Evolutionary conservation across 306 rosid species (phyloP).

Genomic region (Citrullus colocynthis): DNA sequence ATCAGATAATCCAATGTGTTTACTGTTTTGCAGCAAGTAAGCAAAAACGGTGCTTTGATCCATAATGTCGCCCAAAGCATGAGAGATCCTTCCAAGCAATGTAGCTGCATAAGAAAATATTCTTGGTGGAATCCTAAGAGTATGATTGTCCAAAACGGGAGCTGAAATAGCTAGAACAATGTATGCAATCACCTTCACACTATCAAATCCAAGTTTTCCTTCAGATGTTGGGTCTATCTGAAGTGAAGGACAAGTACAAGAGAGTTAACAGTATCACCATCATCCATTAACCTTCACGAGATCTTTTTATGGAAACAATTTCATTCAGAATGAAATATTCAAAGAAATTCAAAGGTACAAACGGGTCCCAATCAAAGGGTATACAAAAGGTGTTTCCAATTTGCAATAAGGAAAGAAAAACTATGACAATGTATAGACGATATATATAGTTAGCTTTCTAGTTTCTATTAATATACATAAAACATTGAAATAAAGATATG

Average conservation of each 20-base stretch:
- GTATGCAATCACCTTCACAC: slow-evolving; percentile 43
- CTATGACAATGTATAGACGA: too few relatives aligned
- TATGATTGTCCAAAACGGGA: slow-evolving; percentile 27
- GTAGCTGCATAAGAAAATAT: slow-evolving; percentile 76
- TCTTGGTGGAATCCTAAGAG: slow-evolving; percentile 38
- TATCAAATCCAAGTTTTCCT: slow-evolving; percentile 45
- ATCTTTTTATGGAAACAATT: too few relatives aligned
- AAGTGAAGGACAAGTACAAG: slow-evolving; percentile 6
- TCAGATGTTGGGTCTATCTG: slow-evolving; percentile 62
- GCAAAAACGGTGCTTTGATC: slow-evolving; percentile 49
- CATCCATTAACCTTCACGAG: not conserved
- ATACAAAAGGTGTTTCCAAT: too few relatives aligned
- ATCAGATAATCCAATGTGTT: slow-evolving; percentile 16
- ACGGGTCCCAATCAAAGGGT: too few relatives aligned
- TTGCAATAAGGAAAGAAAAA: too few relatives aligned
- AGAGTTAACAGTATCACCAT: slow-evolving; percentile 5
- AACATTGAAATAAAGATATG: not conserved
- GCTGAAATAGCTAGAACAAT: slow-evolving; percentile 66
- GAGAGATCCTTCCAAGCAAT: slow-evolving; percentile 54
- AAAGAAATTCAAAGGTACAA: too few relatives aligned
- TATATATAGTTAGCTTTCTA: not conserved
- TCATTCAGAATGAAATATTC: too few relatives aligned
- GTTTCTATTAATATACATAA: not conserved
- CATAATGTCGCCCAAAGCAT: slow-evolving; percentile 55
- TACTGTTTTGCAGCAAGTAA: slow-evolving; percentile 47